Percentiles rank a stretch among this genome's conserved stretches.
These are phyloP conservation scores for Suhomyces prunicola DNA, from an alignment of 805 yeast species.

Conservation along the genomic window DNA sequence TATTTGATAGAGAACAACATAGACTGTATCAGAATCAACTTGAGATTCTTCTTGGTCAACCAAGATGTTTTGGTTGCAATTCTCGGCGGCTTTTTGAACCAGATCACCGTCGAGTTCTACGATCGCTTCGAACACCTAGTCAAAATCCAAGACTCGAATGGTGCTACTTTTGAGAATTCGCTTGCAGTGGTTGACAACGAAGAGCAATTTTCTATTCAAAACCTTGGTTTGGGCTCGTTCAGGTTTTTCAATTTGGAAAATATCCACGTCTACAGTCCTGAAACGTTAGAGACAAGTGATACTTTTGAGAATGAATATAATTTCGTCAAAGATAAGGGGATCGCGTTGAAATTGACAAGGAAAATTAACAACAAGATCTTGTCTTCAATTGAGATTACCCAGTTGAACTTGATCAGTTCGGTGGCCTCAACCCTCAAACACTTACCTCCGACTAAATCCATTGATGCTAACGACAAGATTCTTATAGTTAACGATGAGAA, in stretches of 20 bases:
- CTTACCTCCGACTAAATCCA: conserved; percentile 40
- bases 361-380: conserved; percentile 13
- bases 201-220: not conserved
- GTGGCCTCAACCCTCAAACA: conserved; percentile 51
- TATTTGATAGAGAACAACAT: conserved; percentile 15
- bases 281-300: not conserved
- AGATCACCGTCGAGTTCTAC: conserved; percentile 39
- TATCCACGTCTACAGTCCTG: not conserved
- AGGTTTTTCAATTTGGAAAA: conserved; percentile 1
- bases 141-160: not conserved
- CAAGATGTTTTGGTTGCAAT: conserved; percentile 36
- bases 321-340: conserved; percentile 35
- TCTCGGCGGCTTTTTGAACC: conserved; percentile 45
- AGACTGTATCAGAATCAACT: conserved; percentile 23
- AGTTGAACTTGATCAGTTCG: conserved; percentile 51
- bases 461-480: conserved; percentile 21
- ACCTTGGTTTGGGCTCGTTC: not conserved
- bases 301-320: conserved; percentile 29
- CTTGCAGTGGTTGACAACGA: conserved; percentile 3
- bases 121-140: conserved; percentile 13
- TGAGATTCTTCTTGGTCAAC: conserved; percentile 18
- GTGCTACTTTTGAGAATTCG: not conserved
- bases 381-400: conserved; percentile 38
- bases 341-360: conserved; percentile 25
- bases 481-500: conserved; percentile 17